Evolutionary conservation across 495 filamentous ascomycete genomes (phyloP).

Genomic region (Bacidia gigantensis): DNA sequence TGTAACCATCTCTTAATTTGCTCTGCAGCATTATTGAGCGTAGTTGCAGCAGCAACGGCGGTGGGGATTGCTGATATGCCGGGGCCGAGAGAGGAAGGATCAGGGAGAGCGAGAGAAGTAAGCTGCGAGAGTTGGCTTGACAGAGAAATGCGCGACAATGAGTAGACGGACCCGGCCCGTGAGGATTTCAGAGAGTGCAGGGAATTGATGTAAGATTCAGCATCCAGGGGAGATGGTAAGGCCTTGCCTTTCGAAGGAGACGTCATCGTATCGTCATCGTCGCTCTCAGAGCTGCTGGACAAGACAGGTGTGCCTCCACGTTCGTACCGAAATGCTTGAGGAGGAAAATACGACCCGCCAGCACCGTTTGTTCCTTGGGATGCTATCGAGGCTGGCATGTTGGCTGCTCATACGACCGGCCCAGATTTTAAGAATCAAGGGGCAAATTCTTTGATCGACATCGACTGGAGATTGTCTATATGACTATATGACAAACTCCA

Average conservation of each 20-base stretch:
- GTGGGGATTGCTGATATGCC: slow-evolving; percentile 73
- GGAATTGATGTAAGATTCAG: slow-evolving; percentile 39
- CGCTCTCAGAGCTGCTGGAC: slow-evolving; percentile 23
- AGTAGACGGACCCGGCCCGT: slow-evolving; percentile 71
- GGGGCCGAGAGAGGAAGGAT: slow-evolving; percentile 63
- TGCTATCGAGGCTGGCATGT: not conserved
- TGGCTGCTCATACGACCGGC: not conserved
- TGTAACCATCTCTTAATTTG: slow-evolving; percentile 87
- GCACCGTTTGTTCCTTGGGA: not conserved
- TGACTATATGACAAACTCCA: too few relatives aligned
- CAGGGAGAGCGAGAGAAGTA: slow-evolving; percentile 70
- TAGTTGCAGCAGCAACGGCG: slow-evolving; percentile 60
- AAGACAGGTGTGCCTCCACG: not conserved
- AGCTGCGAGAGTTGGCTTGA: slow-evolving; percentile 79
- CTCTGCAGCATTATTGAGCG: slow-evolving; percentile 66
- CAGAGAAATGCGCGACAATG: slow-evolving; percentile 78
- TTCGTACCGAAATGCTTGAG: not conserved
- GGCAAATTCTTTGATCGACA: too few relatives aligned
- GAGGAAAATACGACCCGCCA: slow-evolving; percentile 1
- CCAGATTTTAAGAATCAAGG: too few relatives aligned
- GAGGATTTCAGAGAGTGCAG: slow-evolving; percentile 25
- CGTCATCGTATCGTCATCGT: slow-evolving; percentile 20
- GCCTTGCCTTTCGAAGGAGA: slow-evolving; percentile 19
- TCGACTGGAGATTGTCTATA: too few relatives aligned
- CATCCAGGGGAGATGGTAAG: slow-evolving; percentile 25